Evolutionary conservation across 2,329 filamentous ascomycete species (phyloP).

Genomic region (Colletotrichum musae): DNA sequence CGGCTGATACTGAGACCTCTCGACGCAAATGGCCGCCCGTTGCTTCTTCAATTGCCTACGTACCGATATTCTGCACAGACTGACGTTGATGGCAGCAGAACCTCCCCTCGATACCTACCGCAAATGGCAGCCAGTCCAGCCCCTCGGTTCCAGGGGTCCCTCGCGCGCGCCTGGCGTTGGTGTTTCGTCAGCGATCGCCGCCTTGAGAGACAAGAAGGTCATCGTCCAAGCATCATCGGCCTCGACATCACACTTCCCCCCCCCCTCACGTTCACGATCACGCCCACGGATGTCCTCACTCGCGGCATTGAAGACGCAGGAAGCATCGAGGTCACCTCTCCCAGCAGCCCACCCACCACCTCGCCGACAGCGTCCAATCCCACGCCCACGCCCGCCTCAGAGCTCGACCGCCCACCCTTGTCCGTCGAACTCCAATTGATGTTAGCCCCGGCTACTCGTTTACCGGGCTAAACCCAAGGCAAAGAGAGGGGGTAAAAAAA

Average conservation of each 20-base stretch:
- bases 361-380: slow-evolving; percentile 16
- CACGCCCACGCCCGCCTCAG: background rate
- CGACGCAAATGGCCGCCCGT: slow-evolving; percentile 21
- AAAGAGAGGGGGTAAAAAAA: slow-evolving; percentile 1
- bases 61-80: slow-evolving; percentile 10
- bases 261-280: background rate
- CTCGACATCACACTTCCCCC: background rate
- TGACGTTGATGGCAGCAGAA: slow-evolving; percentile 11
- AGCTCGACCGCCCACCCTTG: background rate
- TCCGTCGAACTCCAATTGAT: slow-evolving; percentile 11
- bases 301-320: background rate
- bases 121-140: background rate
- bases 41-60: slow-evolving; percentile 12
- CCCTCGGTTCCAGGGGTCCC: slow-evolving; percentile 19
- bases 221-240: slow-evolving; percentile 27
- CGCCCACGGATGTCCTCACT: slow-evolving; percentile 1
- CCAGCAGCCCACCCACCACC: background rate
- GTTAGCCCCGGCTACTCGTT: slow-evolving; percentile 8
- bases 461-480: slow-evolving; percentile 22
- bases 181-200: slow-evolving; percentile 27
- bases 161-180: background rate
- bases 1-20: slow-evolving; percentile 25
- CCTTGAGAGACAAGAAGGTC: slow-evolving; percentile 38
- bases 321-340: background rate
- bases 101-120: no score